Percentiles rank a stretch among this genome's conserved stretches.
Evolutionary conservation across 768 basidiomycete species (phyloP).

Genomic region (Kondoa subrosea): DNA sequence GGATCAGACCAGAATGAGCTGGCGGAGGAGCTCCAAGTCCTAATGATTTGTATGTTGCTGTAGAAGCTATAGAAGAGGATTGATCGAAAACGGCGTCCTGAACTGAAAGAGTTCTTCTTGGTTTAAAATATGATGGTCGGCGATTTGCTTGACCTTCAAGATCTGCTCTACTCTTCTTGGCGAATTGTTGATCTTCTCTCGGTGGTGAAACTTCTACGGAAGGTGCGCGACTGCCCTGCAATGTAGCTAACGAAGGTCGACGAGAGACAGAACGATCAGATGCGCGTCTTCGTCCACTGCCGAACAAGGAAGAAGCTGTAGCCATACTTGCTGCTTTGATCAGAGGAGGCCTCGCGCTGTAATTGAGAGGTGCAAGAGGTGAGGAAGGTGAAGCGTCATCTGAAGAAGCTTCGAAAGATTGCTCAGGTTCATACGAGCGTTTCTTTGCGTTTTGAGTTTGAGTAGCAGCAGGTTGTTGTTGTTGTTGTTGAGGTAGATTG

Average conservation of each 20-base stretch:
- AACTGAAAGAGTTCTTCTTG: neutral
- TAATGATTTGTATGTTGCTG: neutral
- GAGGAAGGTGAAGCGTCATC: neutral
- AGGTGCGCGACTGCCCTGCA: neutral
- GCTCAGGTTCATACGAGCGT: slow-evolving; percentile 4
- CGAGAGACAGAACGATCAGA: neutral
- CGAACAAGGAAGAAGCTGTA: neutral
- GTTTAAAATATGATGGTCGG: neutral
- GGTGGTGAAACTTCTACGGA: slow-evolving; percentile 1
- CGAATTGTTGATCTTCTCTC: neutral
- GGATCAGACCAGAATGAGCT: neutral
- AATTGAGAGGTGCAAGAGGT: neutral
- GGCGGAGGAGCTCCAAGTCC: neutral
- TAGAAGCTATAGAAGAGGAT: neutral
- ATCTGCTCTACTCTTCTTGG: slow-evolving; percentile 5
- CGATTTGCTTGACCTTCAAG: neutral
- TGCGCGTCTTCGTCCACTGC: neutral
- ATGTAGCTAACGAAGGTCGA: neutral
- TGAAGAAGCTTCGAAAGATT: neutral
- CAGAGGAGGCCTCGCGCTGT: neutral
- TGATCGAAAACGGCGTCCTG: neutral
- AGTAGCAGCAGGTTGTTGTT: neutral
- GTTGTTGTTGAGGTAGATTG: neutral
- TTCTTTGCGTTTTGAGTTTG: slow-evolving; percentile 2
- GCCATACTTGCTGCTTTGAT: slow-evolving; percentile 5